phyloP scores from a whole-genome alignment of 768 basidiomycete genomes.

The Rhodotorula sphaerocarpa region DNA sequence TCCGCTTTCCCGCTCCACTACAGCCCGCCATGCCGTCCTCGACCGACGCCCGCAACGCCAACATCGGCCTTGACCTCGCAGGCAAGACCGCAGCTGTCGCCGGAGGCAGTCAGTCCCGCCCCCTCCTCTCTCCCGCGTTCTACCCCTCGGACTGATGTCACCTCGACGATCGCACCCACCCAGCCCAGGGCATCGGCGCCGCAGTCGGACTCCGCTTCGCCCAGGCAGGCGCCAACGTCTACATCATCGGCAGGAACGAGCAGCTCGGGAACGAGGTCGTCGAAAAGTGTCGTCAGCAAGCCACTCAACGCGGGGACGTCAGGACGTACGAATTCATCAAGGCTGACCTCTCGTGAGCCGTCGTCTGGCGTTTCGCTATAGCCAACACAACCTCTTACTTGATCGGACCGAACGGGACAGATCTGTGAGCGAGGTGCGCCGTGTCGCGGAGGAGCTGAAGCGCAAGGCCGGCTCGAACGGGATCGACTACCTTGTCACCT shows the following conservation, averaged over 20 bases:
- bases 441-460: constrained; percentile 24
- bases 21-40: constrained; percentile 16
- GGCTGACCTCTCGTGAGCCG: constrained; percentile 37
- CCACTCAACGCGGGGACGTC: background rate
- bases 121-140: background rate
- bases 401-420: background rate
- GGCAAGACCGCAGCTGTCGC: constrained; percentile 30
- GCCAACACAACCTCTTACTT: too few species aligned
- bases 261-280: constrained; percentile 21
- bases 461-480: constrained; percentile 29
- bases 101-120: constrained; percentile 11
- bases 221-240: constrained; percentile 35
- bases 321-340: constrained; percentile 38
- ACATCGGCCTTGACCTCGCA: constrained; percentile 26
- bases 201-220: constrained; percentile 32
- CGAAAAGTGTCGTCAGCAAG: constrained; percentile 12
- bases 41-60: constrained; percentile 22
- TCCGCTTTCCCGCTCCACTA: too few species aligned
- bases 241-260: constrained; percentile 36
- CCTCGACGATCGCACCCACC: background rate
- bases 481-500: constrained; percentile 34
- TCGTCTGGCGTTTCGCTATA: too few species aligned
- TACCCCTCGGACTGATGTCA: background rate
- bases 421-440: constrained; percentile 22
- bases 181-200: constrained; percentile 35